These are phyloP conservation scores for Eustoma russellianum DNA, from an alignment of 257 asterid genomes.

Conservation along the genomic window DNA sequence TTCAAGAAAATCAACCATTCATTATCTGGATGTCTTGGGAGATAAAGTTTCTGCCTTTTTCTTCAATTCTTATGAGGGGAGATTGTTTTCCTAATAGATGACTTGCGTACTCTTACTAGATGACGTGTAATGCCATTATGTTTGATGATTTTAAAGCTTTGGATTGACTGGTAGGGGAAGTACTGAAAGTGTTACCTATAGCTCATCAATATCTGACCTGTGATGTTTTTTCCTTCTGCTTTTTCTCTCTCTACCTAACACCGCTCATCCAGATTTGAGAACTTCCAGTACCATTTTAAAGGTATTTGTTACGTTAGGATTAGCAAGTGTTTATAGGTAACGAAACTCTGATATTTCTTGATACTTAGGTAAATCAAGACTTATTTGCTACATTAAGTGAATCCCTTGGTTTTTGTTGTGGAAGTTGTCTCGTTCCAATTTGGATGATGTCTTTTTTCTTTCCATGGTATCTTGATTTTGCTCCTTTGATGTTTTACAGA, in stretches of 20 bases:
- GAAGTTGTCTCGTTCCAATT: neutral
- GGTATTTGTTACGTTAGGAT: too few species aligned
- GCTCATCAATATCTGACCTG: neutral
- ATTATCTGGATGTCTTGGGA: too few species aligned
- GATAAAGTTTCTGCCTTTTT: neutral
- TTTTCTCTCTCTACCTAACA: too few species aligned
- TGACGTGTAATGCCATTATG: neutral
- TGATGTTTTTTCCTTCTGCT: neutral
- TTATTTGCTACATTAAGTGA: neutral
- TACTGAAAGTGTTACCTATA: conserved; percentile 4
- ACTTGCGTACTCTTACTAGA: too few species aligned
- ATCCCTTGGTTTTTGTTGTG: too few species aligned
- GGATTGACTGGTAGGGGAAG: conserved; percentile 3
- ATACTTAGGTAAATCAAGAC: neutral
- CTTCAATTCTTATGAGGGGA: conserved; percentile 17
- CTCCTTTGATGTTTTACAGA: conserved; percentile 20
- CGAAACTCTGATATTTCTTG: too few species aligned
- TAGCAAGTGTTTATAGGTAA: neutral
- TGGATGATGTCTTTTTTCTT: neutral
- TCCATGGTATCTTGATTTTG: neutral
- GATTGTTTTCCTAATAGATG: too few species aligned
- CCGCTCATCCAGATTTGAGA: too few species aligned
- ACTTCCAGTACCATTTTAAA: too few species aligned
- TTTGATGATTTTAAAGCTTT: conserved; percentile 1
- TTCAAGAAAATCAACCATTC: too few species aligned